Evolutionary conservation across 345 rosid species (phyloP).

Genomic region (Camelina hispida): DNA sequence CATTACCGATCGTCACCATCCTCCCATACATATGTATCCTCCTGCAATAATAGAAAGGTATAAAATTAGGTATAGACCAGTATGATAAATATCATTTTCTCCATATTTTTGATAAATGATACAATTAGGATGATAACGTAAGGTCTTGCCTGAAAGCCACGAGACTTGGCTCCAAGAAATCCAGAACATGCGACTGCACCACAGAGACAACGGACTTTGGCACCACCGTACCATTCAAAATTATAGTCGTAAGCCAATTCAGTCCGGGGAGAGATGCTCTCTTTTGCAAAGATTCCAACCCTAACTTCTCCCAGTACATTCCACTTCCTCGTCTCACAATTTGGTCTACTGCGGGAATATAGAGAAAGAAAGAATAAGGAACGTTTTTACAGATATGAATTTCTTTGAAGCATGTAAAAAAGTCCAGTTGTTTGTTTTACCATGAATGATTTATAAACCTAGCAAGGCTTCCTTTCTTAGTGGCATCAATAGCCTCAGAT

Average conservation of each 20-base stretch:
- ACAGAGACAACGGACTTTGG: slow-evolving; percentile 96
- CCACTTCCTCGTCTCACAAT: slow-evolving; percentile 99
- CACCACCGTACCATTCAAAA: slow-evolving; percentile 97
- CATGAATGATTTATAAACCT: slow-evolving; percentile 98
- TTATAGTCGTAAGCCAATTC: slow-evolving; percentile 91
- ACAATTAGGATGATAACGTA: not conserved
- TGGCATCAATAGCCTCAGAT: slow-evolving; percentile 86
- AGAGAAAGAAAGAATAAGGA: slow-evolving; percentile 22
- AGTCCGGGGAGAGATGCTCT: slow-evolving; percentile 63
- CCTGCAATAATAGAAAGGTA: slow-evolving; percentile 49
- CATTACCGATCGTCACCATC: slow-evolving; percentile 86
- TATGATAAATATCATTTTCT: not conserved
- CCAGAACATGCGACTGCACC: slow-evolving; percentile 89
- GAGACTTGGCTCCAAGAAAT: slow-evolving; percentile 97
- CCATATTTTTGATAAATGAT: not conserved
- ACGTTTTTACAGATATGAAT: not conserved
- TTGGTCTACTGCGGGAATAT: slow-evolving; percentile 71
- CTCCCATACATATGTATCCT: slow-evolving; percentile 96
- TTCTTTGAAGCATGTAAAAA: slow-evolving; percentile 3
- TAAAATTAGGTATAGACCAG: slow-evolving; percentile 8
- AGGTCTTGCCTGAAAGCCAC: slow-evolving; percentile 85
- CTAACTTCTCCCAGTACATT: slow-evolving; percentile 87
- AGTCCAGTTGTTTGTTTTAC: slow-evolving; percentile 47
- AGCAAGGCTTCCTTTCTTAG: slow-evolving; percentile 89
- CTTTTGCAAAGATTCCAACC: slow-evolving; percentile 95